These are phyloP conservation scores for Epithemia pelagica DNA, from an alignment of 108 stramenopile genomes.

Conservation along the genomic window DNA sequence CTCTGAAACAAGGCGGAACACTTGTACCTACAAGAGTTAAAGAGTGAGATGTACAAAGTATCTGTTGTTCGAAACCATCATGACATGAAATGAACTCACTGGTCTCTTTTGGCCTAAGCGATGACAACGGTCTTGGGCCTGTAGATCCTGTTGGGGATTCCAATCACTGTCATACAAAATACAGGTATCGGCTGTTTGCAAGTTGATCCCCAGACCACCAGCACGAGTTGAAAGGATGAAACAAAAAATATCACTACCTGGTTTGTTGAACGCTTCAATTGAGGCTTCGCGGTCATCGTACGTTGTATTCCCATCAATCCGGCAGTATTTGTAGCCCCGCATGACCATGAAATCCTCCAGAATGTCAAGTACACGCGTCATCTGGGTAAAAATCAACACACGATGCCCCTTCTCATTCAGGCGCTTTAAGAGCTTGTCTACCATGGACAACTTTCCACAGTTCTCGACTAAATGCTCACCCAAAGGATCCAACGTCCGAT, in stretches of 20 bases:
- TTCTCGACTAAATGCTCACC: slow-evolving; percentile 89
- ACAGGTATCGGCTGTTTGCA: slow-evolving; percentile 89
- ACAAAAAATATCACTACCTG: slow-evolving; percentile 77
- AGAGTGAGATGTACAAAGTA: not conserved
- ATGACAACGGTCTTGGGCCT: slow-evolving; percentile 98
- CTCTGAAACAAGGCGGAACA: slow-evolving; percentile 96
- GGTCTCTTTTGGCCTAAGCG: slow-evolving; percentile 97
- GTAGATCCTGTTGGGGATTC: slow-evolving; percentile 51
- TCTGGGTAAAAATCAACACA: slow-evolving; percentile 96
- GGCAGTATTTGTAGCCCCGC: slow-evolving; percentile 84
- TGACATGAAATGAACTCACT: slow-evolving; percentile 60
- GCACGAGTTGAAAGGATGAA: slow-evolving; percentile 89
- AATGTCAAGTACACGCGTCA: slow-evolving; percentile 95
- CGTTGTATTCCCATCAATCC: slow-evolving; percentile 95
- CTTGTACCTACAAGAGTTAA: slow-evolving; percentile 11
- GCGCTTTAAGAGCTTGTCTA: slow-evolving; percentile 85
- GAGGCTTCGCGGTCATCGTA: slow-evolving; percentile 89
- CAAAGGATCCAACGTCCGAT: slow-evolving; percentile 73
- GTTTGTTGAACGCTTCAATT: slow-evolving; percentile 91
- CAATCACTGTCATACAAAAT: slow-evolving; percentile 95
- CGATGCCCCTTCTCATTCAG: slow-evolving; percentile 86
- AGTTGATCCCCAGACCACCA: slow-evolving; percentile 88
- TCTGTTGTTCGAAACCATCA: not conserved
- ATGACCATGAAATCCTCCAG: slow-evolving; percentile 89
- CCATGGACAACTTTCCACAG: slow-evolving; percentile 78